Conservation (phyloP, 2,329 filamentous ascomycete genomes). For the Alternaria incomplexa region DNA sequence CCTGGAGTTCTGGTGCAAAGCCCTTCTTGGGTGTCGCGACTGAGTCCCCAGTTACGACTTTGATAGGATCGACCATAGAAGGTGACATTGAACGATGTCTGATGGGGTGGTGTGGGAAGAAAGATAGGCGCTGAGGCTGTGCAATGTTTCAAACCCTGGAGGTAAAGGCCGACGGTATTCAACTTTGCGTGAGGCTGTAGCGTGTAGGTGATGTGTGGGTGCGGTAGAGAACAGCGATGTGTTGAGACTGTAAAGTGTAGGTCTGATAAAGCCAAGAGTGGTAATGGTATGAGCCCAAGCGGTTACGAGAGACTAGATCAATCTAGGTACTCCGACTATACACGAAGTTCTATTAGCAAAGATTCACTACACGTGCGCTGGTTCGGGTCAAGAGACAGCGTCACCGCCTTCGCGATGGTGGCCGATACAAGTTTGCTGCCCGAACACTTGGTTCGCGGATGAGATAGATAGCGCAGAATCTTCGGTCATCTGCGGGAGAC, state of each 20-base stretch:
- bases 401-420: not conserved
- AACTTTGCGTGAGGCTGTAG: not conserved
- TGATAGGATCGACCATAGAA: conserved; percentile 10
- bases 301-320: not conserved
- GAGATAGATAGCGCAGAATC: not conserved
- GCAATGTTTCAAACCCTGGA: not conserved
- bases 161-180: not conserved
- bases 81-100: not conserved
- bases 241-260: not conserved
- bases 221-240: not conserved
- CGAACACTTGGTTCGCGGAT: conserved; percentile 1
- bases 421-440: not conserved
- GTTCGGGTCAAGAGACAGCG: not conserved
- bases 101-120: not conserved
- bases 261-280: not conserved
- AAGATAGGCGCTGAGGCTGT: not conserved
- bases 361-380: not conserved
- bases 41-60: not conserved
- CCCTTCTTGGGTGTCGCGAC: not conserved
- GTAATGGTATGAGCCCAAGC: not conserved
- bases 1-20: not conserved
- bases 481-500: not conserved
- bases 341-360: not conserved
- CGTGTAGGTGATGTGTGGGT: not conserved
- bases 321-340: not conserved